A percentile compares a stretch with the other conserved stretches of the same genome.
phyloP scores from a whole-genome alignment of 768 basidiomycete genomes.

The Sistotremastrum suecicum region DNA sequence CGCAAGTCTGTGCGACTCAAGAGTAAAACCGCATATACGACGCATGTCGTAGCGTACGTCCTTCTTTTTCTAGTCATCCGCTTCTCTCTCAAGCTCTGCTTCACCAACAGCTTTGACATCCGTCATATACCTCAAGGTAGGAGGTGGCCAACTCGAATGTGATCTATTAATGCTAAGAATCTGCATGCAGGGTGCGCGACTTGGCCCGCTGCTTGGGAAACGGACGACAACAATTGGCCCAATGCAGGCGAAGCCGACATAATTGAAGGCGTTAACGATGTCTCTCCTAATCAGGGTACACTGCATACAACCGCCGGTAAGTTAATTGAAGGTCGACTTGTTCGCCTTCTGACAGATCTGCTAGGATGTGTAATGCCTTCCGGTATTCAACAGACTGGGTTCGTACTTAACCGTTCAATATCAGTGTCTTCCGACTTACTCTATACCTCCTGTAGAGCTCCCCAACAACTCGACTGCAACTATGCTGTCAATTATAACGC shows the following conservation, averaged over 20 bases:
- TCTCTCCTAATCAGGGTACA: slow-evolving; percentile 10
- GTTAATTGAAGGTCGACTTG: slow-evolving; percentile 32
- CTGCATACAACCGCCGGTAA: slow-evolving; percentile 15
- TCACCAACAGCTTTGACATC: slow-evolving; percentile 26
- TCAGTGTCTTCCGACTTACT: neutral
- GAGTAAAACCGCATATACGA: too few relatives aligned
- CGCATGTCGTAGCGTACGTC: slow-evolving; percentile 1
- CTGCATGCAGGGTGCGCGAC: slow-evolving; percentile 10
- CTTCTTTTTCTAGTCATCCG: neutral
- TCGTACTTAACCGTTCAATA: too few relatives aligned
- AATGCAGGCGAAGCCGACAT: slow-evolving; percentile 18
- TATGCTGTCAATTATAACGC: slow-evolving; percentile 35
- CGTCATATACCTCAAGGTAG: slow-evolving; percentile 50
- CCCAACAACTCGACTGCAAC: slow-evolving; percentile 26
- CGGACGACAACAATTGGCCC: slow-evolving; percentile 33
- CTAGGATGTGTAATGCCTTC: too few relatives aligned
- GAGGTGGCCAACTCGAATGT: slow-evolving; percentile 20
- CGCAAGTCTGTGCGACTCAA: too few relatives aligned
- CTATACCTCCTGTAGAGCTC: neutral
- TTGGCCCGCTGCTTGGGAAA: slow-evolving; percentile 50
- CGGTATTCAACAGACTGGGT: too few relatives aligned
- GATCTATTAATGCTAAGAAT: neutral
- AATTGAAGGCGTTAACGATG: slow-evolving; percentile 16
- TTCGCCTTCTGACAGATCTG: neutral
- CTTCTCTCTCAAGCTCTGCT: too few relatives aligned